Evolutionary conservation across 106 monocot species (phyloP).

Genomic region (Acanthochlamys bracteata): DNA sequence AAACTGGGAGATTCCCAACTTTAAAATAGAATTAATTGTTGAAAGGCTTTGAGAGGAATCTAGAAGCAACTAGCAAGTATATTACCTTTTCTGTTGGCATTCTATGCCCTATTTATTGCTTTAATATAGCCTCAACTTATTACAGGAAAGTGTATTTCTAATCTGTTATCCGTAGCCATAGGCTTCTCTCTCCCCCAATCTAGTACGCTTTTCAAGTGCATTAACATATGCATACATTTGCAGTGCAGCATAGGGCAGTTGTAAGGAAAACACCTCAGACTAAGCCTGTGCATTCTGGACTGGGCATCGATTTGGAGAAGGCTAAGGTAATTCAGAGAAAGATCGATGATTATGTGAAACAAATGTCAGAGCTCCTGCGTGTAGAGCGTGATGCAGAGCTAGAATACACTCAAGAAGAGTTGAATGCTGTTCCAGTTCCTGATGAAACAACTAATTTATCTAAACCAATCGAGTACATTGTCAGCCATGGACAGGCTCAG

Average conservation of each 20-base stretch:
- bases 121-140: no score
- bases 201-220: no score
- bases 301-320: conserved; percentile 64
- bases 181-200: no score
- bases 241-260: conserved; percentile 72
- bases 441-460: conserved; percentile 35
- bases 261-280: conserved; percentile 45
- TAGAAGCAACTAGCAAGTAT: no score
- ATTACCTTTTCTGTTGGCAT: no score
- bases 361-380: conserved; percentile 87
- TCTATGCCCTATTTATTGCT: no score
- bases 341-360: conserved; percentile 66
- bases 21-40: no score
- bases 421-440: conserved; percentile 69
- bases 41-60: no score
- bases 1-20: no score
- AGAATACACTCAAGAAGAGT: conserved; percentile 88
- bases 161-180: no score
- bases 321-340: conserved; percentile 50
- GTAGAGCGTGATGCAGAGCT: conserved; percentile 95
- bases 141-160: no score
- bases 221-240: conserved; percentile 7
- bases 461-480: conserved; percentile 85
- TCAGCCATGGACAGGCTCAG: conserved; percentile 83
- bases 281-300: conserved; percentile 40